A percentile compares a stretch with the other conserved stretches of the same genome.
Evolutionary conservation across 306 rosid genomes (phyloP).

Genomic region (cucumber (Cucumis sativus)): DNA sequence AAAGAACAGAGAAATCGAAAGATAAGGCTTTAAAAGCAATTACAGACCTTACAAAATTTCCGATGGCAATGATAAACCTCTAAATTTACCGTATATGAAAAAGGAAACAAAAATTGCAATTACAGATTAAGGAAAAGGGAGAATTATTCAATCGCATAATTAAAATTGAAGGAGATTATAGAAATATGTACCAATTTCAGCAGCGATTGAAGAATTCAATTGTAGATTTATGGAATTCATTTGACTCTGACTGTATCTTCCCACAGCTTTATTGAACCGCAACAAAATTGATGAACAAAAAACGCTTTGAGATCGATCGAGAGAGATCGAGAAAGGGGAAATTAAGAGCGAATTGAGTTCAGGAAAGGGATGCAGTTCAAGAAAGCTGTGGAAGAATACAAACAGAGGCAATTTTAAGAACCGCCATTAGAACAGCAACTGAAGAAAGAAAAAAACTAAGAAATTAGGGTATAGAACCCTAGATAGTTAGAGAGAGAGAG

Average conservation of each 20-base stretch:
- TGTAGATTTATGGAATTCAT: background rate
- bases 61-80: too few species aligned
- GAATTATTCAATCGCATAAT: background rate
- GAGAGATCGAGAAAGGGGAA: background rate
- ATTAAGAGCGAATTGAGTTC: background rate
- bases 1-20: background rate
- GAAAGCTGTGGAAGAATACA: slow-evolving; percentile 99
- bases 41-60: background rate
- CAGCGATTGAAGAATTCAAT: background rate
- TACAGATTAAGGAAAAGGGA: background rate
- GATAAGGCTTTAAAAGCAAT: background rate
- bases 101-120: background rate
- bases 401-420: slow-evolving; percentile 40
- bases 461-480: background rate
- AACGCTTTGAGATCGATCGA: background rate
- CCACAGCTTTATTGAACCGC: slow-evolving; percentile 99
- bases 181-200: background rate
- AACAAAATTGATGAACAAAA: slow-evolving; percentile 4
- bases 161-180: background rate
- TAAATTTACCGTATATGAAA: background rate
- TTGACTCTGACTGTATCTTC: slow-evolving; percentile 86
- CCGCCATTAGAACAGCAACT: slow-evolving; percentile 5
- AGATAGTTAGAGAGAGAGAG: background rate
- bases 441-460: too few species aligned
- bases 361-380: slow-evolving; percentile 76